These are phyloP conservation scores for Conringia planisiliqua DNA, from an alignment of 345 rosid species.

Conservation along the genomic window DNA sequence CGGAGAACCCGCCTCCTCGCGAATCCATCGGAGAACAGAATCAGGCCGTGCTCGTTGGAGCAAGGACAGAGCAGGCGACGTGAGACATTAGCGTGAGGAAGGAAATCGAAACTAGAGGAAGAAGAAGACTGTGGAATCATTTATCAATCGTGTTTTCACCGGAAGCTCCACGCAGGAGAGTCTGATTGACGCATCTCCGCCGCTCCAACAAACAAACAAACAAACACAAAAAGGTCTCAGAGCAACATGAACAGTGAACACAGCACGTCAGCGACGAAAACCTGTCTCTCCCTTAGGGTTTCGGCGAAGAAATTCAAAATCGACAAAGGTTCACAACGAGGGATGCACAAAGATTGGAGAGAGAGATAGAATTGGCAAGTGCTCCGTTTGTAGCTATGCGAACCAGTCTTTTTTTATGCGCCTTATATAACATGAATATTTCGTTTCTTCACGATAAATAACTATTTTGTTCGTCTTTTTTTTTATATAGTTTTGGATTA, in stretches of 20 bases:
- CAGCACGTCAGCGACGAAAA: not conserved
- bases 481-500: no score
- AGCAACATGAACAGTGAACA: not conserved
- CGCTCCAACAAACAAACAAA: not conserved
- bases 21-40: constrained; percentile 28
- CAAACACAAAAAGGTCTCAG: not conserved
- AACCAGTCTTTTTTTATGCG: not conserved
- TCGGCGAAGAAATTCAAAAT: not conserved
- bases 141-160: constrained; percentile 25
- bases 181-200: constrained; percentile 28
- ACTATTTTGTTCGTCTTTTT: no score
- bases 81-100: constrained; percentile 2
- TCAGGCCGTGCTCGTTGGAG: constrained; percentile 36
- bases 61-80: constrained; percentile 41
- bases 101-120: constrained; percentile 34
- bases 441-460: not conserved
- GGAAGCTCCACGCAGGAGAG: constrained; percentile 19
- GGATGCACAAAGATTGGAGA: not conserved
- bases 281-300: constrained; percentile 1
- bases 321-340: not conserved
- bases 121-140: constrained; percentile 57
- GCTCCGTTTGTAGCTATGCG: constrained; percentile 27
- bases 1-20: constrained; percentile 19
- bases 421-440: not conserved
- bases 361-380: constrained; percentile 28